phyloP scores from a whole-genome alignment of 2,329 filamentous ascomycete genomes.

The Fusarium poae region DNA sequence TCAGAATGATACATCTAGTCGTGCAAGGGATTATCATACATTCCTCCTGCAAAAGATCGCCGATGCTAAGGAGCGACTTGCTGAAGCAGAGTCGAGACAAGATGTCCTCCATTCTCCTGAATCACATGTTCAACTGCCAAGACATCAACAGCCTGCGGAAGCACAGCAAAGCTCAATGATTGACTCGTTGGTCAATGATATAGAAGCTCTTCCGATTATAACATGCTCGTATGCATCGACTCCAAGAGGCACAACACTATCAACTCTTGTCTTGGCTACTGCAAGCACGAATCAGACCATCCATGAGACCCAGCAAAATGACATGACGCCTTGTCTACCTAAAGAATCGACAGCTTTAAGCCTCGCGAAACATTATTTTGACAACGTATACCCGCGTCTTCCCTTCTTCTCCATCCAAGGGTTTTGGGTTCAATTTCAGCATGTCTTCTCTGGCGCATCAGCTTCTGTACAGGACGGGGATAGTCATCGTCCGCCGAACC shows the following conservation, averaged over 20 bases:
- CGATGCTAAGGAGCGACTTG: not conserved
- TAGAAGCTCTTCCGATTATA: conserved; percentile 9
- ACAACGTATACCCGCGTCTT: conserved; percentile 9
- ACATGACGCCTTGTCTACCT: not conserved
- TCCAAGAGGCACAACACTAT: conserved; percentile 1
- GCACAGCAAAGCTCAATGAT: conserved; percentile 9
- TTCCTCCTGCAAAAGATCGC: conserved; percentile 14
- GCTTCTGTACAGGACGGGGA: not conserved
- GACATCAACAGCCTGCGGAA: not conserved
- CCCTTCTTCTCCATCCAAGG: conserved; percentile 25
- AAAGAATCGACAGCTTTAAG: conserved; percentile 1
- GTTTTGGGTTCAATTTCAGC: conserved; percentile 19
- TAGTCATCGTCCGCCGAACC: not conserved
- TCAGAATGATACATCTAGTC: not conserved
- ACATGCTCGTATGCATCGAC: conserved; percentile 9
- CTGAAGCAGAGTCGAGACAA: not conserved
- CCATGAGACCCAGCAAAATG: not conserved
- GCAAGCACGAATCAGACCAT: conserved; percentile 13
- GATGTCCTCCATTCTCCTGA: fast-evolving
- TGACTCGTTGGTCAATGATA: conserved; percentile 17
- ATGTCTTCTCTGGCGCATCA: conserved; percentile 9
- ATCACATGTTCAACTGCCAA: not conserved
- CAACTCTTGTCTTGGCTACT: conserved; percentile 8
- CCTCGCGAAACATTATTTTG: conserved; percentile 6
- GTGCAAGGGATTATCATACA: conserved; percentile 4